phyloP scores from a whole-genome alignment of 345 rosid genomes.

The Bruguiera parviflora region DNA sequence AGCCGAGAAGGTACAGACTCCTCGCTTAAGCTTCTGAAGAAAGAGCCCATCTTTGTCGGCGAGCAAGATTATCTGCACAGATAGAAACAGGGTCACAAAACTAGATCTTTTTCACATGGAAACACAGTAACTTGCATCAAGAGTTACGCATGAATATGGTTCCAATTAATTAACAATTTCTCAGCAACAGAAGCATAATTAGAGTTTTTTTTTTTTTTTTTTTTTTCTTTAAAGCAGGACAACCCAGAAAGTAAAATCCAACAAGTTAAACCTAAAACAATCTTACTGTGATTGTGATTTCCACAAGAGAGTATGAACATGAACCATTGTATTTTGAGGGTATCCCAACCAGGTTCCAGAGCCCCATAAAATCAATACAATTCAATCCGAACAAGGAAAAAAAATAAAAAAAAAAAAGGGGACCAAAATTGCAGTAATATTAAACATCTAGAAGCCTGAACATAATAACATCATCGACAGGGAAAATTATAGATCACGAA shows the following conservation, averaged over 20 bases:
- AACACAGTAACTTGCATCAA: too few species aligned
- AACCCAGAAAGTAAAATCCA: too few species aligned
- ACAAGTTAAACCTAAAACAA: too few species aligned
- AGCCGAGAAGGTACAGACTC: slow-evolving; percentile 44
- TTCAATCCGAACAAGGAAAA: not conserved
- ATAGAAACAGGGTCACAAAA: not conserved
- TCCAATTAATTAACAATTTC: too few species aligned
- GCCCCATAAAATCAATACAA: not conserved
- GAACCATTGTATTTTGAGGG: too few species aligned
- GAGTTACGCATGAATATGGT: too few species aligned
- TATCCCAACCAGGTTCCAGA: not conserved
- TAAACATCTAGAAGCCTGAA: not conserved
- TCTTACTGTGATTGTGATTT: too few species aligned
- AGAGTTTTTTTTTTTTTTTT: too few species aligned
- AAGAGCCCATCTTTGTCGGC: slow-evolving; percentile 45
- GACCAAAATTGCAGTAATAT: not conserved
- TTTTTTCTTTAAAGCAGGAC: too few species aligned
- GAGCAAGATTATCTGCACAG: slow-evolving; percentile 34
- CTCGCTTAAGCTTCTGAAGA: slow-evolving; percentile 52
- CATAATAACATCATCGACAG: not conserved
- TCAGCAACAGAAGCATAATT: too few species aligned
- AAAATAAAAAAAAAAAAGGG: too few species aligned
- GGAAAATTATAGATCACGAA: not conserved
- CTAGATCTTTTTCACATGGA: not conserved
- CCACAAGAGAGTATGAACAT: too few species aligned